Conservation (phyloP, 2,329 filamentous ascomycete genomes). For the Cyphellophora europaea region DNA sequence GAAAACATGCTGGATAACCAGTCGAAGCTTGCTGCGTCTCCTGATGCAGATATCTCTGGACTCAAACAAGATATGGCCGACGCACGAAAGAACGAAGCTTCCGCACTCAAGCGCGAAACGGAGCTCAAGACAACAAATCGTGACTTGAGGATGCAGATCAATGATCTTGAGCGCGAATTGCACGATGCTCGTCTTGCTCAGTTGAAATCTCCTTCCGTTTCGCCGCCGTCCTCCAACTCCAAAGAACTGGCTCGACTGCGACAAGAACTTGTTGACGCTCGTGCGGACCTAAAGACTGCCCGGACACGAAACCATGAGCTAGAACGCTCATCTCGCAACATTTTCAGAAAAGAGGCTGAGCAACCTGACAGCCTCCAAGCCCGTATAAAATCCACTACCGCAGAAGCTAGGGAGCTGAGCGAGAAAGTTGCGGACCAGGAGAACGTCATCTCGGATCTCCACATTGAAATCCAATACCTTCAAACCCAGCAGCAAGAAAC, state of each 20-base stretch:
- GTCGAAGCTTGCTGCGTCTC: slow-evolving; percentile 30
- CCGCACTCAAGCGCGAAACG: slow-evolving; percentile 56
- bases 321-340: slow-evolving; percentile 45
- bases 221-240: slow-evolving; percentile 45
- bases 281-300: slow-evolving; percentile 50
- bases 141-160: slow-evolving; percentile 54
- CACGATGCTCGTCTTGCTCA: slow-evolving; percentile 49
- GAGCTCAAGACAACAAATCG: slow-evolving; percentile 55
- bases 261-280: slow-evolving; percentile 50
- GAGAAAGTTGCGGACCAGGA: slow-evolving; percentile 63
- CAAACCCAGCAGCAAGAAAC: slow-evolving; percentile 47
- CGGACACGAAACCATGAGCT: slow-evolving; percentile 40
- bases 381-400: no score
- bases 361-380: slow-evolving; percentile 33
- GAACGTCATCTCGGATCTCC: slow-evolving; percentile 47
- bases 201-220: slow-evolving; percentile 39
- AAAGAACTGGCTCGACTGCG: slow-evolving; percentile 52
- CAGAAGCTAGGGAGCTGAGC: slow-evolving; percentile 57
- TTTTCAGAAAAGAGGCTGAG: no score
- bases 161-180: slow-evolving; percentile 57
- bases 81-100: slow-evolving; percentile 57
- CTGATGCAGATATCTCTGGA: slow-evolving; percentile 44
- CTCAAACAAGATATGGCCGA: slow-evolving; percentile 55
- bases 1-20: slow-evolving; percentile 47
- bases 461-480: slow-evolving; percentile 37